Evolutionary conservation across 768 basidiomycete genomes (phyloP).

Genomic region (Astraeus odoratus): DNA sequence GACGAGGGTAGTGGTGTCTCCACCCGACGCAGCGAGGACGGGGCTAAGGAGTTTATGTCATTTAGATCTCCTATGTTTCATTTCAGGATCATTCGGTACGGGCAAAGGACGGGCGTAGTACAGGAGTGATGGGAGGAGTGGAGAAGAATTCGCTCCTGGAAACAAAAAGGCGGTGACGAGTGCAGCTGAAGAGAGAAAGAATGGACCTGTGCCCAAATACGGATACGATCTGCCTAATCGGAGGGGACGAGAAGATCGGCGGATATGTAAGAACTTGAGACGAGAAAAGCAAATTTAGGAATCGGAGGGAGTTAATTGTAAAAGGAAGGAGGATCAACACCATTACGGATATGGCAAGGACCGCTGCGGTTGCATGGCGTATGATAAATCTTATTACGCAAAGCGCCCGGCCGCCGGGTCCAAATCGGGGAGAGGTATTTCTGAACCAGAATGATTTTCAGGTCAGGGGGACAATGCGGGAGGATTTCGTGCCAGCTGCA

Average conservation of each 20-base stretch:
- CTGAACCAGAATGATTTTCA: conserved; percentile 13
- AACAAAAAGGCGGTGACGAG: no score
- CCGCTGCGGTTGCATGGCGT: conserved; percentile 6
- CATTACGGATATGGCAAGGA: conserved; percentile 13
- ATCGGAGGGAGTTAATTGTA: conserved; percentile 9
- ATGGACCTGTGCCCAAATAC: conserved; percentile 7
- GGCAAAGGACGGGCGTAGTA: no score
- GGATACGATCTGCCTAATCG: conserved; percentile 19
- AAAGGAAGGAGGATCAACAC: conserved; percentile 27
- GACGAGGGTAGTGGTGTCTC: no score
- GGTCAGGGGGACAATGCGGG: conserved; percentile 4
- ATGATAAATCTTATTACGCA: conserved; percentile 10
- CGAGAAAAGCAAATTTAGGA: conserved; percentile 2
- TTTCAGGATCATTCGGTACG: no score
- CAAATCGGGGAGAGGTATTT: conserved; percentile 7
- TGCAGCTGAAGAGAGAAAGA: no score
- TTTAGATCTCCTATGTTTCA: no score
- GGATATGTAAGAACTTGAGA: conserved; percentile 25
- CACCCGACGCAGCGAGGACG: no score
- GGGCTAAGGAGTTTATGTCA: no score
- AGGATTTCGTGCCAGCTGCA: background rate
- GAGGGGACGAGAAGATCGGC: conserved; percentile 29
- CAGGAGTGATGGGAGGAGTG: no score
- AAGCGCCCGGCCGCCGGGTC: conserved; percentile 13
- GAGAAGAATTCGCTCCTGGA: no score